A percentile compares a stretch with the other conserved stretches of the same genome.
Conservation (phyloP, 2,329 filamentous ascomycete species). For the Leptosphaerulina australis region DNA sequence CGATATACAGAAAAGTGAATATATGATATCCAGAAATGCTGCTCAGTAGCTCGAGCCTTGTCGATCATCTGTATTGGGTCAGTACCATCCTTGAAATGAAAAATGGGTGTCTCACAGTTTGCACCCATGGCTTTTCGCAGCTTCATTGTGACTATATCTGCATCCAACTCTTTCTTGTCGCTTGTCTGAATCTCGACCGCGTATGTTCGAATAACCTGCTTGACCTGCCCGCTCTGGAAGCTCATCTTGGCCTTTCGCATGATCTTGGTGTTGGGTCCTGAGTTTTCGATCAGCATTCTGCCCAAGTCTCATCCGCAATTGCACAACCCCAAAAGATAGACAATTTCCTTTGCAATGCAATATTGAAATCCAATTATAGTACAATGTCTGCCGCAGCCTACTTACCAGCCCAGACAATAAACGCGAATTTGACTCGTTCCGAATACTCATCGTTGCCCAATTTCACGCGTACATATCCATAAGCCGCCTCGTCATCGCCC, state of each 20-base stretch:
- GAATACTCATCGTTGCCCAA: conserved; percentile 75
- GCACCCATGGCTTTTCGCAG: conserved; percentile 71
- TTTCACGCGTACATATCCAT: conserved; percentile 64
- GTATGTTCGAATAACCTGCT: conserved; percentile 67
- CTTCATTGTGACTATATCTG: conserved; percentile 65
- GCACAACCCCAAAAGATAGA: neutral
- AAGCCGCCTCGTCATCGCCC: conserved; percentile 66
- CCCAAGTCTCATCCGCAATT: neutral
- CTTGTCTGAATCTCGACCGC: conserved; percentile 68
- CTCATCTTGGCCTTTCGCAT: conserved; percentile 74
- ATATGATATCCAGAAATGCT: neutral
- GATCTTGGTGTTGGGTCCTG: conserved; percentile 60
- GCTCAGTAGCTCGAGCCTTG: conserved; percentile 29
- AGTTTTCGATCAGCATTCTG: neutral
- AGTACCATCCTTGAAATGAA: conserved; percentile 7
- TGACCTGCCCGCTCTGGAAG: conserved; percentile 70
- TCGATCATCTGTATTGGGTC: conserved; percentile 24
- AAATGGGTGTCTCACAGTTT: conserved; percentile 63
- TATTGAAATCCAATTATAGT: neutral
- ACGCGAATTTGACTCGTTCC: conserved; percentile 70
- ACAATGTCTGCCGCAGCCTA: conserved; percentile 2
- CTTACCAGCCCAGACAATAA: conserved; percentile 72
- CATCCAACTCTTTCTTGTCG: conserved; percentile 65
- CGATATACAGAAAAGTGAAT: neutral
- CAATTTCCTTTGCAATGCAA: neutral